Evolutionary conservation across 208 protist genomes (phyloP).

Genomic region (Naegleria lovaniensis): DNA sequence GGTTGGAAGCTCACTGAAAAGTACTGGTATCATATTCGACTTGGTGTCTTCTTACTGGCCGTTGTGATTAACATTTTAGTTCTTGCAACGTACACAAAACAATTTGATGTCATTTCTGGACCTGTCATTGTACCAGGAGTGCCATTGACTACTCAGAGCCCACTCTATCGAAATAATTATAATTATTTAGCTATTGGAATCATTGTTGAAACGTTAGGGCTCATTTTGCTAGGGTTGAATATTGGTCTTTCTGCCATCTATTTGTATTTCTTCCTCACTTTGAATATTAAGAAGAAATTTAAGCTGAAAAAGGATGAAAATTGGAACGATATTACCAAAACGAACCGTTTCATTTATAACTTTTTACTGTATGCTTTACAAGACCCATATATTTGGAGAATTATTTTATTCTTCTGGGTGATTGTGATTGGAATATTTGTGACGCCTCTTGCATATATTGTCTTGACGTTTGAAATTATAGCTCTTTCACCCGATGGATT

Average conservation of each 20-base stretch:
- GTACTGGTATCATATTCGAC: neutral
- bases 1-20: neutral
- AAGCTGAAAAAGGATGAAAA: neutral
- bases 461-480: neutral
- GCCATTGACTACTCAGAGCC: neutral
- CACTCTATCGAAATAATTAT: neutral
- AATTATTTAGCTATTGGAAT: neutral
- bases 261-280: neutral
- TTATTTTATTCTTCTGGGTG: neutral
- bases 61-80: neutral
- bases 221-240: neutral
- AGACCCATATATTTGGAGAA: neutral
- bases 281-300: neutral
- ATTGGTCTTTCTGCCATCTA: neutral
- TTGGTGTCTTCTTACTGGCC: neutral
- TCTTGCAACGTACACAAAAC: neutral
- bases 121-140: neutral
- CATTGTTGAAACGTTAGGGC: neutral
- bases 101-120: neutral
- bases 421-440: neutral
- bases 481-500: neutral
- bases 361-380: neutral
- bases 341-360: neutral
- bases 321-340: neutral
- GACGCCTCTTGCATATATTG: neutral